Evolutionary conservation across 1,284 basidiomycete genomes (phyloP), one percentile per base, ranked within the genome.

Genomic region (Somion occarium): DNA sequence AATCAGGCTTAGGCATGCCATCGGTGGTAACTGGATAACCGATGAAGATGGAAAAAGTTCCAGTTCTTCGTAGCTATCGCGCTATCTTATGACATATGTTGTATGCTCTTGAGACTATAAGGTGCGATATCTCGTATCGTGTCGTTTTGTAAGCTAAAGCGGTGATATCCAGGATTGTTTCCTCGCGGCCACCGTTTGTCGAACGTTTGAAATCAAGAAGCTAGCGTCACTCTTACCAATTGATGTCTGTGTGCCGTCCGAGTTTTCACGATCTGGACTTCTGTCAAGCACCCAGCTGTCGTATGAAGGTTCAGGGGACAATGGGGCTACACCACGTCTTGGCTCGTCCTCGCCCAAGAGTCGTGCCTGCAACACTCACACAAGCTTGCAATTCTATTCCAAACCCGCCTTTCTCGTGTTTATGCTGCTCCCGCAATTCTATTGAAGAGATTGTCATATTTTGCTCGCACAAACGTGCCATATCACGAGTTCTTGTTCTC

Each of bases 401-500:
- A 34, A 15, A 7, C 30, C 7, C 30, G 7, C 7, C 30, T 15
- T 34, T 34, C 30, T 34, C 30, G 30, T 15, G 15, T 15, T 34
- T 7, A 34, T 34, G 30, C 30, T 34, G 7, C 30, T 34, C 30
- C 30, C n/a, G 7, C 30, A 34, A 7, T 34, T 34, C 15, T 34
- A 7, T 34, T 15, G 15, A 34, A 15, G 15, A 15, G 30, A 15
- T 7, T 34, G 7, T 7, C 7, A 34, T 15, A 7, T 34, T 34
- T 15, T 43, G 20, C 20, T 43, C 42, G 5, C n/a, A 43, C 19
- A 22, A 43, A 43, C 22, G 42, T 43, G 42, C 19, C 42, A 23
- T 43, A 43, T 43, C 42, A 43, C 42, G 42, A 43, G 42, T 23
- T 15, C 13, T n/a, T n/a, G n/a, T n/a, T n/a, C n/a, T n/a, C n/a